Evolutionary conservation across 2,329 filamentous ascomycete species (phyloP), one percentile per base, ranked within the genome.

Genomic region (Metarhizium brunneum): DNA sequence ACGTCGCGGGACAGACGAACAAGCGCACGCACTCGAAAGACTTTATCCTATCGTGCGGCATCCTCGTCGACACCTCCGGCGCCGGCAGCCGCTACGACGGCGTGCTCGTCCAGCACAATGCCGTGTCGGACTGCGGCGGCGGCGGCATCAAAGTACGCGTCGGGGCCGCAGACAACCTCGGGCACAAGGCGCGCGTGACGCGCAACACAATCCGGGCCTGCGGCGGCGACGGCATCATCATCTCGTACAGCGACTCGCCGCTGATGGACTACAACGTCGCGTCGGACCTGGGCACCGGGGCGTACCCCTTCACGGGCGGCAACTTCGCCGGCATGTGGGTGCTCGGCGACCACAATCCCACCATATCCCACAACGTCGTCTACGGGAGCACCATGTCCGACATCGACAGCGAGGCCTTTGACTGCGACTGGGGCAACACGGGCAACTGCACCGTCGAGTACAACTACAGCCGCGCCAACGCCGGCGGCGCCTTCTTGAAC

Each of bases 251-350:
- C 54, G 53, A 61, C 10, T 30, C 53, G 30, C 59, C 63, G 4
- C 55, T 62, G 20, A 57, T 64, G 35, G 63, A 64, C 55, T 55
- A 61, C 47, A 64, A 64, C 50, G 47, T 56, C 11, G 62, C 62
- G 10, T 57, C 58, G 5, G 57, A 63, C 42, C 59, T 64, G 5
- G 63, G 63, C 38, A 60, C 51, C 1, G 63, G 63, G 1, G 59
- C 60, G 14, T 64, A 64, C 35, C 62, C 62, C n/a, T 64, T 54
- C 47, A 63, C 62, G 4, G 62, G 63, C 8, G 63, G 63, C 53
- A 64, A 64, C 55, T 64, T 64, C 47, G 63, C 63, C 16, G 63
- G 63, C 14, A 64, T 64, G 50, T 64, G 63, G 63, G 63, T 64
- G n/a, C 58, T 64, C n/a, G 62, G 60, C 18, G 50, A 54, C 49